Conservation (phyloP, 257 asterid species). For the Craterostigma plantagineum region DNA sequence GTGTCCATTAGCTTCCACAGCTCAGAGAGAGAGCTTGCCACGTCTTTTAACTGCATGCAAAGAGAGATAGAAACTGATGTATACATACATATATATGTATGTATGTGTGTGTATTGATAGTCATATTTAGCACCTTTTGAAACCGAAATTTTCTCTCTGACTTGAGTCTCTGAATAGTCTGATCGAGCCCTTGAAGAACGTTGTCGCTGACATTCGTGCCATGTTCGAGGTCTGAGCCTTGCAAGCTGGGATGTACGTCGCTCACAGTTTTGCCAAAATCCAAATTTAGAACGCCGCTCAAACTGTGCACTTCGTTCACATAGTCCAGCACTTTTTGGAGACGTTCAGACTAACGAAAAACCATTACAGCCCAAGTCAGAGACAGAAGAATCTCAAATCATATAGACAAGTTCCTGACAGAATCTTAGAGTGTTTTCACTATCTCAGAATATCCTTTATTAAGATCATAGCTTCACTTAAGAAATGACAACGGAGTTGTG, state of each 20-base stretch:
- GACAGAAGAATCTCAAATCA: neutral
- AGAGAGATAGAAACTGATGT: slow-evolving; percentile 5
- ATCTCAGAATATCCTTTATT: too few species aligned
- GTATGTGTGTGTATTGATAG: too few species aligned
- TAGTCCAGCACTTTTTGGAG: slow-evolving; percentile 55
- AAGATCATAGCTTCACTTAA: too few species aligned
- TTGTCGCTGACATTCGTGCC: slow-evolving; percentile 63
- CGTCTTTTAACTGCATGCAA: slow-evolving; percentile 61
- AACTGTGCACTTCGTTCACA: slow-evolving; percentile 77
- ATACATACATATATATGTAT: neutral
- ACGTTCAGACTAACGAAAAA: slow-evolving; percentile 56
- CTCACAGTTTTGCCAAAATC: slow-evolving; percentile 69
- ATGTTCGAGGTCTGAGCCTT: slow-evolving; percentile 37
- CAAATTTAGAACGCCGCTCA: slow-evolving; percentile 56
- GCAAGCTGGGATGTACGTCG: slow-evolving; percentile 81
- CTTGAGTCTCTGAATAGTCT: slow-evolving; percentile 47
- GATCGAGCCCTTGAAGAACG: slow-evolving; percentile 66
- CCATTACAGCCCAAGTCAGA: neutral
- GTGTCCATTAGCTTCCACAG: slow-evolving; percentile 92
- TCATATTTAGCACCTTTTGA: slow-evolving; percentile 37
- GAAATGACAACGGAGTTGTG: too few species aligned
- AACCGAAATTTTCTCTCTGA: slow-evolving; percentile 56
- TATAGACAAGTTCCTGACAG: neutral
- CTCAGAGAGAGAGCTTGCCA: slow-evolving; percentile 45
- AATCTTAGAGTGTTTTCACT: too few species aligned